Evolutionary conservation across 192 early-diverging fungal species (phyloP), one percentile per base, ranked within the genome.

Genomic region (Coemansia sp.): DNA sequence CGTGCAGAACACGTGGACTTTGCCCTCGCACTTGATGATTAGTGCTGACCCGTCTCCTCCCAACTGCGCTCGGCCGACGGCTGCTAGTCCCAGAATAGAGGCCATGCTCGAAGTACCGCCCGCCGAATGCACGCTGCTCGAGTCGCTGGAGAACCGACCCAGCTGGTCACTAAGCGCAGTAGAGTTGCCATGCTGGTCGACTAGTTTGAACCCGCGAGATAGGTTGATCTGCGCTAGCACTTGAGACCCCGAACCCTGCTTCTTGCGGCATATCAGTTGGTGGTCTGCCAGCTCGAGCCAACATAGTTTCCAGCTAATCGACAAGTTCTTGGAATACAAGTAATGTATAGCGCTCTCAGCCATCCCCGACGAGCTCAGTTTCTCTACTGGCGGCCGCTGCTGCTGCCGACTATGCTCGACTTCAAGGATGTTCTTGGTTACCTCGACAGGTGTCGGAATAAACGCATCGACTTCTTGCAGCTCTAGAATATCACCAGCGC

Each of bases 261-360:
- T 39, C 40, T 61, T 52, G 66, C 67, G 73, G 26, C 70, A 65
- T 11, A 33, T 46, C 43, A 81, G 63, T 23, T 38, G 37, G n/a
- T 72, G 59, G 11, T 59, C 66, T 28, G 62, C 70, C 43, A 85
- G 68, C 42, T 82, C 84, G 57, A 82, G 50, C 80, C 80, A 85
- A 38, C 74, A 67, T 9, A 66, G 58, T 30, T 62, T 49, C 84
- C 84, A 85, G 14, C 76, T 67, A 17, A 77, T 49, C n/a, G 58
- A 42, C 9, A 78, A 21, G 17, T 69, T 68, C 39, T 76, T 76
- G 28, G 40, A 64, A 17, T 77, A 67, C 69, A 86, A 33, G 23
- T 82, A 76, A 38, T 77, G 71, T 16, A 86, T 49, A 14, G 49
- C 62, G n/a, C 84, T 77, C 62, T 86, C 80, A 9, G 71, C 74